Percentiles rank a stretch among this genome's conserved stretches.
Evolutionary conservation across 2,329 filamentous ascomycete species (phyloP).

Genomic region (Coccinonectria pachysandricola): DNA sequence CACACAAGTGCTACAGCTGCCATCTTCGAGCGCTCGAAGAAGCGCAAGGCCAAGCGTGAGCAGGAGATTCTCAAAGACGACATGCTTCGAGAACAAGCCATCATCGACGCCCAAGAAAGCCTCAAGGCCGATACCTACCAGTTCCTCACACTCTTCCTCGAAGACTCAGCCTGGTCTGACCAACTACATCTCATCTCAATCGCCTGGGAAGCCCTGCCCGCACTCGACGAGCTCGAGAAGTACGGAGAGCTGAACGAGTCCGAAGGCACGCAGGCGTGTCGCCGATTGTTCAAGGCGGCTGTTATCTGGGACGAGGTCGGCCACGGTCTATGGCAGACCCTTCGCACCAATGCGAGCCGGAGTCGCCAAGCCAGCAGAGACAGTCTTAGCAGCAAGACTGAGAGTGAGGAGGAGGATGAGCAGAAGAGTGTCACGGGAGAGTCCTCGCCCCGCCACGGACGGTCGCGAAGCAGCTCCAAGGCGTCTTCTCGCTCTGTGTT

Average conservation of each 20-base stretch:
- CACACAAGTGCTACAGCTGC: no score
- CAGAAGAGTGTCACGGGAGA: no score
- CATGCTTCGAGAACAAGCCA: slow-evolving; percentile 13
- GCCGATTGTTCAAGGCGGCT: slow-evolving; percentile 27
- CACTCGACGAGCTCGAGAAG: slow-evolving; percentile 23
- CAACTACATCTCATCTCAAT: slow-evolving; percentile 25
- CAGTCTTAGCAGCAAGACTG: slow-evolving; percentile 7
- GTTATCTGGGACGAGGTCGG: slow-evolving; percentile 30
- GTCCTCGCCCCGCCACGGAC: no score
- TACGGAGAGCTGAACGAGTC: slow-evolving; percentile 23
- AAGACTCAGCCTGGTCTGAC: slow-evolving; percentile 18
- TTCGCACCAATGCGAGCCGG: slow-evolving; percentile 9
- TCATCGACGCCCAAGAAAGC: slow-evolving; percentile 20
- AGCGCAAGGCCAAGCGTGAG: slow-evolving; percentile 12
- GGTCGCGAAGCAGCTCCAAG: slow-evolving; percentile 1
- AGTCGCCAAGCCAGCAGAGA: slow-evolving; percentile 4
- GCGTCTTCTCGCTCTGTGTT: neutral
- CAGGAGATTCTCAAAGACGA: slow-evolving; percentile 13
- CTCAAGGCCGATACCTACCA: slow-evolving; percentile 22
- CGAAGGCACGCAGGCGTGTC: slow-evolving; percentile 26
- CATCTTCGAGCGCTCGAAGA: slow-evolving; percentile 17
- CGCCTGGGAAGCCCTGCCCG: slow-evolving; percentile 23
- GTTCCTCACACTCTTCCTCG: slow-evolving; percentile 20
- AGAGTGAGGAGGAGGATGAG: slow-evolving; percentile 11
- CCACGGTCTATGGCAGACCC: slow-evolving; percentile 23